Evolutionary conservation across 2,329 filamentous ascomycete genomes (phyloP).

Genomic region (Rosellinia necatrix): DNA sequence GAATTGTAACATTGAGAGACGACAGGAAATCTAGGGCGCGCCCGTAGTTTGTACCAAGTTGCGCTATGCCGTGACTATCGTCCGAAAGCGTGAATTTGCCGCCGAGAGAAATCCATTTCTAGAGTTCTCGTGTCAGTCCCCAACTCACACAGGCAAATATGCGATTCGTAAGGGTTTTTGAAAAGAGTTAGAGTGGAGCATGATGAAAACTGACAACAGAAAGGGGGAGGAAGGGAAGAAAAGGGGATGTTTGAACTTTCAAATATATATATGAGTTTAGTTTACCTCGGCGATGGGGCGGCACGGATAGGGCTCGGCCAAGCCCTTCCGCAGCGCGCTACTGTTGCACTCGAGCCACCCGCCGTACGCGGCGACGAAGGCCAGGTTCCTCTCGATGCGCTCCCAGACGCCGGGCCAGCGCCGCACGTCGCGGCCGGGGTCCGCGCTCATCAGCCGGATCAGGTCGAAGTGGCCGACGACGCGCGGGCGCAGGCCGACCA

Average conservation of each 20-base stretch:
- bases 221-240: conserved; percentile 8
- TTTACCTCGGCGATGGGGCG: conserved; percentile 75
- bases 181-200: background rate
- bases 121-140: background rate
- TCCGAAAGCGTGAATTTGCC: conserved; percentile 91
- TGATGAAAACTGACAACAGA: background rate
- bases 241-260: too few species aligned
- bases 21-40: conserved; percentile 73
- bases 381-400: conserved; percentile 74
- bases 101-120: conserved; percentile 73
- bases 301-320: conserved; percentile 87
- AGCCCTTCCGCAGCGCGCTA: conserved; percentile 83
- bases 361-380: conserved; percentile 71
- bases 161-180: background rate
- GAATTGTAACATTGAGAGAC: conserved; percentile 64
- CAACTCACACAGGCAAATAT: background rate
- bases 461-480: conserved; percentile 96
- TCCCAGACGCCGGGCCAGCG: conserved; percentile 71
- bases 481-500: conserved; percentile 70
- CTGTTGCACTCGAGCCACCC: conserved; percentile 91
- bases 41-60: conserved; percentile 84
- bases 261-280: too few species aligned
- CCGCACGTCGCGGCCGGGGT: conserved; percentile 65
- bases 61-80: conserved; percentile 87
- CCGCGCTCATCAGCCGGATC: conserved; percentile 76